Base-by-base conservation (phyloP, 257 asterid species). In the Plectranthus barbatus region DNA sequence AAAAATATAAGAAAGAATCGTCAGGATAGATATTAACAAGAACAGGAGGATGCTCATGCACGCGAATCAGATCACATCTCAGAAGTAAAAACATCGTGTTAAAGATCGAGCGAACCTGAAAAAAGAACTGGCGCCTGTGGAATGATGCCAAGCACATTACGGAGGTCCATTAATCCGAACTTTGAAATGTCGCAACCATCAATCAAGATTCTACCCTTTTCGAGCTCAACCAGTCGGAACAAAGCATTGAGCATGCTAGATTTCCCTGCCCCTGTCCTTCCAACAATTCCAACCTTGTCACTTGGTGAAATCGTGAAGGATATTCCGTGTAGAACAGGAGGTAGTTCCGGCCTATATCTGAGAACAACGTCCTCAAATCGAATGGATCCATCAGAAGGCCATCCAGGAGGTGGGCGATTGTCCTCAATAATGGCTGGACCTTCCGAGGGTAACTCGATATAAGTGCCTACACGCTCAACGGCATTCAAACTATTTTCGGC, bases 221-320 rank as follows among this genome's bases (percentile, higher is more conserved):
- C 98, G 71, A 84, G 81, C 72, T 89, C 95, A 65, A 92, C 99
- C 45, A 92, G 83, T 41, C 99, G 83, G 73, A 92, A 92, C 78
- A 92, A 71, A 67, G 97, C 95, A 81, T 92, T 92, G 40, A 92
- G 88, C 97, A 92, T 86, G 80, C 99, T 92, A 17, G 99, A 92
- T 67, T 92, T 92, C 64, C 99, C 99, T 8, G 99, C 99, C 24
- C 99, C 99, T 3, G 99, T 92, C 76, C 99, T 82, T 49, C 99
- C 99, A 62, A 88, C 97, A 56, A 92, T 87, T 56, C 99, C 99
- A 34, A 92, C 96, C 80, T 89, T 92, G 66, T 89, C 96, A 57
- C 90, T 85, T 0, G 97, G 91, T 66, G 95, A 79, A 69, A 92
- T 85, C 7, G 62, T 74, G 76, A 88, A 92, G 40, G 97, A 84